A percentile compares a stretch with the other conserved stretches of the same genome.
phyloP scores from a whole-genome alignment of 768 basidiomycete species.

The Lentinula raphanica region DNA sequence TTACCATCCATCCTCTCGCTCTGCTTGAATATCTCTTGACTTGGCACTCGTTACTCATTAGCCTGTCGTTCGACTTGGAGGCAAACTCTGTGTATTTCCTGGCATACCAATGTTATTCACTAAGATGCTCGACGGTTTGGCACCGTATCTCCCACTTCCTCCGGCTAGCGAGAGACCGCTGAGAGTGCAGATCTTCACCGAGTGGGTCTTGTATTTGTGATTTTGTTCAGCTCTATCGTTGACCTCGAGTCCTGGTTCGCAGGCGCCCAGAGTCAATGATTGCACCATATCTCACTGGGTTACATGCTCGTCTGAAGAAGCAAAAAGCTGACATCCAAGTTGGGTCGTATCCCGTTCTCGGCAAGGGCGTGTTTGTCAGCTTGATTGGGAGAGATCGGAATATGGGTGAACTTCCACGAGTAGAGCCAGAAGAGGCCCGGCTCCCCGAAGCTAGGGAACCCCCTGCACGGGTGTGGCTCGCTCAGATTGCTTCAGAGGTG shows the following conservation, averaged over 20 bases:
- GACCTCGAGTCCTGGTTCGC: neutral
- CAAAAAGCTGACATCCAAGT: conserved; percentile 66
- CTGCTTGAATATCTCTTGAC: too few relatives aligned
- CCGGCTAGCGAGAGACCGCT: conserved; percentile 67
- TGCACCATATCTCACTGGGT: conserved; percentile 76
- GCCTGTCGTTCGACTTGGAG: conserved; percentile 83
- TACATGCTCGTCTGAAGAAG: conserved; percentile 66
- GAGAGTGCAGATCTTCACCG: conserved; percentile 80
- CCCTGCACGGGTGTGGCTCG: conserved; percentile 34
- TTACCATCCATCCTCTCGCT: neutral
- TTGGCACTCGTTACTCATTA: conserved; percentile 28
- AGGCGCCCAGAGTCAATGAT: conserved; percentile 76
- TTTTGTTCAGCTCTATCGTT: neutral
- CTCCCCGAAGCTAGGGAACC: neutral
- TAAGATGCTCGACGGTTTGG: conserved; percentile 69
- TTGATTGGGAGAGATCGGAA: conserved; percentile 48
- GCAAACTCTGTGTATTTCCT: conserved; percentile 87
- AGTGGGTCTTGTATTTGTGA: conserved; percentile 35
- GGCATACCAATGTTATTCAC: conserved; percentile 86
- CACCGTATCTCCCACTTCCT: conserved; percentile 74
- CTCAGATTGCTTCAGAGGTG: conserved; percentile 57
- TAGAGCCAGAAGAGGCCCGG: neutral
- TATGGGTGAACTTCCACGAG: neutral
- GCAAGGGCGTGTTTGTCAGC: conserved; percentile 65
- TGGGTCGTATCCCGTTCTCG: conserved; percentile 68